Percentiles rank a stretch among this genome's conserved stretches.
phyloP scores from a whole-genome alignment of 2,329 filamentous ascomycete species.

The Ceratocystis cubensis region DNA sequence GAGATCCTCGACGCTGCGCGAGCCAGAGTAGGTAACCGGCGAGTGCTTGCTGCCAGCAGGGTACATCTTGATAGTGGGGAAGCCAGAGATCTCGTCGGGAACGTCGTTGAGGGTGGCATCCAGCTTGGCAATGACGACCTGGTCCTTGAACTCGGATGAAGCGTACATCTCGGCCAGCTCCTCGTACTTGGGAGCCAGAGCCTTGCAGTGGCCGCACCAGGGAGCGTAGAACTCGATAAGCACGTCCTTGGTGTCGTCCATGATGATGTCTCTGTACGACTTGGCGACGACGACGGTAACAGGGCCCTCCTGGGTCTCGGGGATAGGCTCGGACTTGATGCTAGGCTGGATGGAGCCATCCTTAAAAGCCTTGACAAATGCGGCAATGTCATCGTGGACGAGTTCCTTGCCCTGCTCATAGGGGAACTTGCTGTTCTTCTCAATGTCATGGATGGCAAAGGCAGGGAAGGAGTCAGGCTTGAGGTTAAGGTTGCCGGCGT shows the following conservation, averaged over 20 bases:
- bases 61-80: slow-evolving; percentile 99
- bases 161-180: slow-evolving; percentile 70
- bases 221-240: slow-evolving; percentile 97
- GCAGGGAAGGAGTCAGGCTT: slow-evolving; percentile 90
- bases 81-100: slow-evolving; percentile 90
- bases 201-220: slow-evolving; percentile 99
- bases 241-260: slow-evolving; percentile 92
- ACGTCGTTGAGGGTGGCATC: slow-evolving; percentile 95
- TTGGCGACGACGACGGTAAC: slow-evolving; percentile 85
- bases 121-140: slow-evolving; percentile 91
- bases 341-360: slow-evolving; percentile 84
- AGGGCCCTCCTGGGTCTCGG: slow-evolving; percentile 81
- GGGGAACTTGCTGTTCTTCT: slow-evolving; percentile 95
- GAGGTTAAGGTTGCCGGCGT: slow-evolving; percentile 94
- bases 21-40: slow-evolving; percentile 76
- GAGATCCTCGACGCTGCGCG: slow-evolving; percentile 82
- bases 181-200: slow-evolving; percentile 90
- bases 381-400: slow-evolving; percentile 54
- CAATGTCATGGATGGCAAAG: slow-evolving; percentile 91
- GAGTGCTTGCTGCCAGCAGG: slow-evolving; percentile 75
- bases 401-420: slow-evolving; percentile 76
- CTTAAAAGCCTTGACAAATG: slow-evolving; percentile 76
- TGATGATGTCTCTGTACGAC: slow-evolving; percentile 81
- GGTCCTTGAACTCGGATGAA: slow-evolving; percentile 65
- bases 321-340: slow-evolving; percentile 96